Percentiles rank a stretch among this genome's conserved stretches.
Evolutionary conservation across 352 stramenopile species (phyloP).

Genomic region (Phytophthora pluvialis): DNA sequence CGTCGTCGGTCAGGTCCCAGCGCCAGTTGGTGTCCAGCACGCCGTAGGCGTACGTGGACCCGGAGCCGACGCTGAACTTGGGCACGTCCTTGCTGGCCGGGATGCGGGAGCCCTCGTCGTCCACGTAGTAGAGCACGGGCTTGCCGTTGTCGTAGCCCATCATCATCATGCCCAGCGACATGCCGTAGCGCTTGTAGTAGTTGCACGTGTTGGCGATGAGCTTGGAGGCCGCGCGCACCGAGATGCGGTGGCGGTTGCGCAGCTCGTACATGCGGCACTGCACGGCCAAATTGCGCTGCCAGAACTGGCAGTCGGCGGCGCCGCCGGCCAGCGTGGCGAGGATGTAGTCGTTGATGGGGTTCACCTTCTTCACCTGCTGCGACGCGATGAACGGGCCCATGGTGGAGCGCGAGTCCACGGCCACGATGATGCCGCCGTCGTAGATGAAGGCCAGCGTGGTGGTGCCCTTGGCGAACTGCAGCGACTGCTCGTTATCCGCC

Average conservation of each 20-base stretch:
- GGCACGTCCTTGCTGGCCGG: constrained; percentile 94
- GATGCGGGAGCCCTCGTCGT: constrained; percentile 98
- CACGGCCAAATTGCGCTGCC: constrained; percentile 98
- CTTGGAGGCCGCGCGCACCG: constrained; percentile 98
- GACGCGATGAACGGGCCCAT: constrained; percentile 99
- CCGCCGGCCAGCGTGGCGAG: constrained; percentile 99
- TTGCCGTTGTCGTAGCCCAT: constrained; percentile 98
- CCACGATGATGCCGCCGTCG: constrained; percentile 97
- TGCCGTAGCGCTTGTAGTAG: constrained; percentile 92
- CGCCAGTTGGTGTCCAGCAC: constrained; percentile 98
- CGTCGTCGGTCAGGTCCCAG: constrained; percentile 97
- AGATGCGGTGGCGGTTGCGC: constrained; percentile 99
- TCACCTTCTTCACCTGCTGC: constrained; percentile 99
- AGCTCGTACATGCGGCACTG: constrained; percentile 98
- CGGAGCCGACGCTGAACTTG: constrained; percentile 99
- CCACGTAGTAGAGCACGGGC: constrained; percentile 99
- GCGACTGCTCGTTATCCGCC: constrained; percentile 94
- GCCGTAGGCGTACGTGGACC: constrained; percentile 99
- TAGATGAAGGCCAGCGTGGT: constrained; percentile 99
- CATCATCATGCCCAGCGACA: constrained; percentile 99
- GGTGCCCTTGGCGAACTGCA: constrained; percentile 99
- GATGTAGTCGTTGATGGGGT: constrained; percentile 99
- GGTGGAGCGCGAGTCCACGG: constrained; percentile 99
- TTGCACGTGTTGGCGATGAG: constrained; percentile 99
- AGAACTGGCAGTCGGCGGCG: constrained; percentile 99